Conservation (phyloP, 129 eudicot species). For the Oenanthe sinensis region DNA sequence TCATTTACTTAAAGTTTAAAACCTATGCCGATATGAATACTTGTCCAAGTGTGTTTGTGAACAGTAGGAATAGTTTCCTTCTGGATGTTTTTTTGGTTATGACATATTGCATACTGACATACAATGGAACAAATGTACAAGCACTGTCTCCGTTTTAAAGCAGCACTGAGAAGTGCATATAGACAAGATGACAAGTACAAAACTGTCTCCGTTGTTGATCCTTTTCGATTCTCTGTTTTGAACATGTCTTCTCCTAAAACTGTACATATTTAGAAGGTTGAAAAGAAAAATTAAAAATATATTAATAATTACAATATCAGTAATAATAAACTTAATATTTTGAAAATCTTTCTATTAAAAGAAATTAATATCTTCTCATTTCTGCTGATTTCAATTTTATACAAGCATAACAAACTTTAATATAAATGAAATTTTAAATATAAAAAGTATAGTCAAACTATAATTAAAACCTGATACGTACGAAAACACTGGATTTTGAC, state of each 20-base stretch:
- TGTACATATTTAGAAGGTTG: not conserved
- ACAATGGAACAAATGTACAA: not conserved
- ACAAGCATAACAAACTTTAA: not conserved
- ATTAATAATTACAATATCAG: no score
- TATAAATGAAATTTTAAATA: no score
- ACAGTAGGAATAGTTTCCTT: not conserved
- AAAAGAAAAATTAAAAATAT: no score
- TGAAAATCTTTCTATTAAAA: no score
- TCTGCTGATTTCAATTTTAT: not conserved
- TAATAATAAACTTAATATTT: no score
- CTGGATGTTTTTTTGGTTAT: not conserved
- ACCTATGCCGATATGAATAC: not conserved
- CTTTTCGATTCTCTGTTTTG: not conserved
- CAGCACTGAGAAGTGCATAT: not conserved
- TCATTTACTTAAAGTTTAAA: not conserved
- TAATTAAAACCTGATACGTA: no score
- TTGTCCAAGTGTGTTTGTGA: not conserved
- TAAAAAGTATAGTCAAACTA: no score
- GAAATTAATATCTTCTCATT: not conserved
- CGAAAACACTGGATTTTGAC: no score
- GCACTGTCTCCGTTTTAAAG: not conserved
- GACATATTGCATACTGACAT: not conserved
- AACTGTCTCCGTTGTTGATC: not conserved
- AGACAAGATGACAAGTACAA: no score
- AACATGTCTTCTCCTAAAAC: not conserved